Conservation (phyloP, 1,284 basidiomycete species). For the Ustilago bromivora region DNA sequence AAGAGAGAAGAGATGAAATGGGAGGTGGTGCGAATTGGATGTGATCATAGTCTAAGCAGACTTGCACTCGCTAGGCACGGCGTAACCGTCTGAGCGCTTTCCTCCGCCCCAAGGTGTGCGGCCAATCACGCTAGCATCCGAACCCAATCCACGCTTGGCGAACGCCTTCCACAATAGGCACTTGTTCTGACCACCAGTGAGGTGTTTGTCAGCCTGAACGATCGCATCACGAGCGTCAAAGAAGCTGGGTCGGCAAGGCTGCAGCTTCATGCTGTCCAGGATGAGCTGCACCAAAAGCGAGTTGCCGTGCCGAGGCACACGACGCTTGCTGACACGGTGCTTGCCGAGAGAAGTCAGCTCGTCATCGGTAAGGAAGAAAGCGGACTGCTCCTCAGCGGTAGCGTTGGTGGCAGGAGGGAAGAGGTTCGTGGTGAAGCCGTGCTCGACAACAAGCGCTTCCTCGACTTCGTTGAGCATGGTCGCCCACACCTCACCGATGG, state of each 20-base stretch:
- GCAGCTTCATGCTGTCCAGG: slow-evolving; percentile 91
- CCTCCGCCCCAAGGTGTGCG: slow-evolving; percentile 96
- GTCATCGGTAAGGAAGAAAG: slow-evolving; percentile 56
- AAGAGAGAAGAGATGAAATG: neutral
- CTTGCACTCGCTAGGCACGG: slow-evolving; percentile 71
- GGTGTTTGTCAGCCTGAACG: slow-evolving; percentile 87
- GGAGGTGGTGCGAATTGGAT: too few relatives aligned
- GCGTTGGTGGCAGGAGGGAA: slow-evolving; percentile 57
- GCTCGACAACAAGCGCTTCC: slow-evolving; percentile 56
- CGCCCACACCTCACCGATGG: slow-evolving; percentile 95
- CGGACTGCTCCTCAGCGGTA: slow-evolving; percentile 38
- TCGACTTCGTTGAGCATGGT: slow-evolving; percentile 82
- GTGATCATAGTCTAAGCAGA: slow-evolving; percentile 4
- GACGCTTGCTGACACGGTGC: slow-evolving; percentile 73
- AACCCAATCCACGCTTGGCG: slow-evolving; percentile 78
- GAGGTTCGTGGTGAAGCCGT: slow-evolving; percentile 54
- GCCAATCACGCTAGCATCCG: slow-evolving; percentile 71
- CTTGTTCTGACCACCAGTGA: slow-evolving; percentile 91
- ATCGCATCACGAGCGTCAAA: slow-evolving; percentile 92
- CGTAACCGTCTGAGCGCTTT: slow-evolving; percentile 72
- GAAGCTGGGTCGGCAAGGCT: slow-evolving; percentile 89
- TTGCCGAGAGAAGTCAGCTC: slow-evolving; percentile 69
- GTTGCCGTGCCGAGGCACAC: slow-evolving; percentile 91
- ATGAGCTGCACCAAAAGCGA: slow-evolving; percentile 87
- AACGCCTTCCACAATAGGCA: slow-evolving; percentile 92